Conservation (phyloP, 2,329 filamentous ascomycete species). For the Diaporthe capsici region DNA sequence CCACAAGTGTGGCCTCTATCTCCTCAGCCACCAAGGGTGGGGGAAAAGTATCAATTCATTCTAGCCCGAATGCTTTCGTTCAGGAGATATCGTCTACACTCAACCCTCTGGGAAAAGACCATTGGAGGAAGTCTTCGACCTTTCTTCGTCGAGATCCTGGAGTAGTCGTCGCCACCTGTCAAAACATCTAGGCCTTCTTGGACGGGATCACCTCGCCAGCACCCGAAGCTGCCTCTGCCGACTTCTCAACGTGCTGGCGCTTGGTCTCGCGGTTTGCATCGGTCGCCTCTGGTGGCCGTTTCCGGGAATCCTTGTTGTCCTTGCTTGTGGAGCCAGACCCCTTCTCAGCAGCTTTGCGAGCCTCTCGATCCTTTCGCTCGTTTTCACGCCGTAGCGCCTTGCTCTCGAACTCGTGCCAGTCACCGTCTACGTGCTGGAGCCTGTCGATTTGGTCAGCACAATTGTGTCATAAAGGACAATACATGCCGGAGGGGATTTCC, state of each 20-base stretch:
- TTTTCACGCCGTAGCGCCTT: slow-evolving; percentile 94
- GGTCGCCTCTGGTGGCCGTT: slow-evolving; percentile 49
- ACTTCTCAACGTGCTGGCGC: slow-evolving; percentile 39
- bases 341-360: slow-evolving; percentile 60
- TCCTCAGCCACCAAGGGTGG: not conserved
- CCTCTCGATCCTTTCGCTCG: slow-evolving; percentile 74
- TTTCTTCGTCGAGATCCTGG: not conserved
- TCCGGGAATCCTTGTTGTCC: slow-evolving; percentile 54
- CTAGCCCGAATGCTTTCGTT: not conserved
- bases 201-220: not conserved
- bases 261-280: slow-evolving; percentile 45
- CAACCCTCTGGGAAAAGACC: not conserved
- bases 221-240: slow-evolving; percentile 11
- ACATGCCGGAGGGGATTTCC: not conserved
- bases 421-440: slow-evolving; percentile 85
- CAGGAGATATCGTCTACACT: not conserved
- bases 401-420: slow-evolving; percentile 99
- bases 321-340: slow-evolving; percentile 45
- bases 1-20: not conserved
- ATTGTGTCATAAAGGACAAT: slow-evolving; percentile 29
- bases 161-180: not conserved
- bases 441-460: slow-evolving; percentile 60
- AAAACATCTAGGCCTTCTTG: slow-evolving; percentile 20
- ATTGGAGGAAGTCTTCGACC: not conserved
- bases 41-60: not conserved